phyloP scores from a whole-genome alignment of 2,329 filamentous ascomycete species.

The Sporothrix dimorphospora region DNA sequence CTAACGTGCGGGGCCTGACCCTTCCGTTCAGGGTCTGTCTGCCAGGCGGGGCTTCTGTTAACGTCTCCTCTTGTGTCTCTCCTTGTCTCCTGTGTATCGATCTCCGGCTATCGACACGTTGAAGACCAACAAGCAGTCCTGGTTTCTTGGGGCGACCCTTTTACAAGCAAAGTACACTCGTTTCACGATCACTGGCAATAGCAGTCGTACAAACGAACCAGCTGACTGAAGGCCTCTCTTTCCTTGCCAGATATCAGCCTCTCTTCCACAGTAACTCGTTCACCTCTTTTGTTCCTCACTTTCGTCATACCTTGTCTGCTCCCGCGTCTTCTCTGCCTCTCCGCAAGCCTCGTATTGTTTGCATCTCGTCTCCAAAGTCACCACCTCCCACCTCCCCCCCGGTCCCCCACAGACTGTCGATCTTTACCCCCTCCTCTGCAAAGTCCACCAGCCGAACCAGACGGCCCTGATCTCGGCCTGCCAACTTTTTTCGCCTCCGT shows the following conservation, averaged over 20 bases:
- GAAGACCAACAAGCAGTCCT: not conserved
- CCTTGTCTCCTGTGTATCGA: not conserved
- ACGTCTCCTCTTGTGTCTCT: not conserved
- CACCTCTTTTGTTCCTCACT: not conserved
- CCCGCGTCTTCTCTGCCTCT: not conserved
- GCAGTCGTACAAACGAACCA: not conserved
- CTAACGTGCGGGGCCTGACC: conserved; percentile 5
- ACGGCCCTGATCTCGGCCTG: not conserved
- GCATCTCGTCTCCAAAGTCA: not conserved
- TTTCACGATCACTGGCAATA: not conserved
- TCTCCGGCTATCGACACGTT: not conserved
- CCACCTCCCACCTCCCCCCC: no score
- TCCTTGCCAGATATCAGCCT: not conserved
- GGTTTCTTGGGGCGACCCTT: not conserved
- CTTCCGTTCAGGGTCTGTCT: conserved; percentile 10
- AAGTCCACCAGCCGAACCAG: not conserved
- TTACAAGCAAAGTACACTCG: not conserved
- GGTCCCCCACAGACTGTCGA: not conserved
- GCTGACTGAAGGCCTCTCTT: not conserved
- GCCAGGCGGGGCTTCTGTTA: not conserved
- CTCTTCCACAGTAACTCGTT: not conserved
- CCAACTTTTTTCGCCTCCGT: conserved; percentile 10
- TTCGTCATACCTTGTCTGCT: not conserved
- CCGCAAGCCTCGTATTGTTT: not conserved
- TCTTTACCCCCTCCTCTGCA: conserved; percentile 4